Conservation (phyloP, 2,329 filamentous ascomycete genomes). For the Chalaropsis ovoidea region DNA sequence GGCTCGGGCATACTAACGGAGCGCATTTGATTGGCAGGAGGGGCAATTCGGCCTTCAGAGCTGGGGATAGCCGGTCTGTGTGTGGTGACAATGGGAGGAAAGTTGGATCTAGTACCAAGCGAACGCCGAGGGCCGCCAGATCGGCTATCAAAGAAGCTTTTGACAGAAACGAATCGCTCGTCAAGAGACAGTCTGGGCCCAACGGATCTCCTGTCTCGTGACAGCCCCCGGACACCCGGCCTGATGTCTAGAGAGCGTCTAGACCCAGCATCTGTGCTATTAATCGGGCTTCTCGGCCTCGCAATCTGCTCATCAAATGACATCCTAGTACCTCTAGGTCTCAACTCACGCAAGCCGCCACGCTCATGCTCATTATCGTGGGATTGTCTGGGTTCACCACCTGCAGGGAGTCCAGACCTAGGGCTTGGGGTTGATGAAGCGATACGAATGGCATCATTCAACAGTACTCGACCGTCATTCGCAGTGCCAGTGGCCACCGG, state of each 20-base stretch:
- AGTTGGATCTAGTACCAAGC: neutral
- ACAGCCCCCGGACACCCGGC: neutral
- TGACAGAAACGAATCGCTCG: neutral
- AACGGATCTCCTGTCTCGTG: neutral
- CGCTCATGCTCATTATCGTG: neutral
- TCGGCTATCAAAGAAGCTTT: neutral
- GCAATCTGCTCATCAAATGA: neutral
- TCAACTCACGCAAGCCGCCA: neutral
- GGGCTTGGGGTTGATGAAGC: conserved; percentile 9
- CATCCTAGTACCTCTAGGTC: neutral
- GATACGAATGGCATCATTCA: neutral
- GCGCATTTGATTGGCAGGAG: neutral
- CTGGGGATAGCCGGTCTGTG: neutral
- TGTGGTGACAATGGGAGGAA: conserved; percentile 4
- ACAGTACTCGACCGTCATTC: neutral
- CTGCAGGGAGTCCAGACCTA: neutral
- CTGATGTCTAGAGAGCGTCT: neutral
- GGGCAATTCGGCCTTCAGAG: neutral
- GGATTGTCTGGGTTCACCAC: neutral
- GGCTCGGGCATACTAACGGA: conserved; percentile 3
- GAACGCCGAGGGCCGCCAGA: neutral
- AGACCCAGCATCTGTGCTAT: neutral
- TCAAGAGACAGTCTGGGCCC: neutral
- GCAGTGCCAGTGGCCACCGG: neutral
- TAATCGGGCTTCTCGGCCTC: neutral